Evolutionary conservation across 2,329 filamentous ascomycete genomes (phyloP), one percentile per base, ranked within the genome.

Genomic region (Sporothrix schenckii): DNA sequence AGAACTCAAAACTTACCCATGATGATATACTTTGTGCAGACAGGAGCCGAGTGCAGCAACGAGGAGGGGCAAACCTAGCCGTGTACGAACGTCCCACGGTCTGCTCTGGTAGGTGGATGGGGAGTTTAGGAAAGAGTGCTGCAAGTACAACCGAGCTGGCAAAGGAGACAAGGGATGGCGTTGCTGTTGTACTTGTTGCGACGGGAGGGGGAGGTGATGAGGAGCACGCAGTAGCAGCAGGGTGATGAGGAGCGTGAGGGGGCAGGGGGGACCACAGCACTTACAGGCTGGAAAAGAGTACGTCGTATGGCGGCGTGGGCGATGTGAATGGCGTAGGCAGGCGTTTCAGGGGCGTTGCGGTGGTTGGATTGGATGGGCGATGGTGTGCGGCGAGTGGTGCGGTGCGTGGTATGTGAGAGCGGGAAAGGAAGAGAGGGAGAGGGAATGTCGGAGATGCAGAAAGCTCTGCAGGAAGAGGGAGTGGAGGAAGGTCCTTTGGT

Each of bases 11-110:
- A 52, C 54, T 39, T 52, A 69, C 54, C 41, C 53, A 69, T 69
- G 50, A 27, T 68, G 68, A 73, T 66, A 72, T 41, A 56, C 39
- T 53, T 65, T 65, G 54, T 16, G 24, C 24, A 65, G 44, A 52
- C 39, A 49, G 60, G n/a, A 34, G 34, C 34, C 41, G 60, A 49
- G 44, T 47, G 14, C 60, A 65, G 41, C 41, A 24, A 27, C 34
- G 63, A 61, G 66, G 50, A 21, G 68, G 68, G 60, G 58, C 30
- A 69, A 50, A 39, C 68, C 56, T 70, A 39, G 68, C 68, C 68
- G 68, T 70, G n/a, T 11, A 47, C 30, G 21, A 58, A 58, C 14
- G 41, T 44, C 6, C 34, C 34, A 66, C 66, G 44, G 44, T 21
- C 47, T 50, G 47, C 63, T 66, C 63, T 54, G 44, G 30, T 44